These are phyloP conservation scores for Aciculoconidium aculeatum DNA, from an alignment of 805 yeast genomes.

Conservation along the genomic window DNA sequence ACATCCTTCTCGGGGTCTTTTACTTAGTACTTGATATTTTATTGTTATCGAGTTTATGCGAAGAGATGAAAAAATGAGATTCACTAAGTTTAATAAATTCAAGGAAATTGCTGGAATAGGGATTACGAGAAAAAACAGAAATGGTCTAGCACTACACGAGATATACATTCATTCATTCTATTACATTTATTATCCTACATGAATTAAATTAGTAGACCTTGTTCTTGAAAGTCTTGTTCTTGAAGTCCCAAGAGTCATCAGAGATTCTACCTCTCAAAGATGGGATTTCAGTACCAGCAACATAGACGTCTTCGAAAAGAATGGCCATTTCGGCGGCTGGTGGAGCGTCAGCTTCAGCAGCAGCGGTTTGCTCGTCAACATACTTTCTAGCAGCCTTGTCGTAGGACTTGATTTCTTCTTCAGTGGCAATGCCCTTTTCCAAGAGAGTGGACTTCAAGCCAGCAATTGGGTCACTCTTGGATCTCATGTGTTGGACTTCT, in stretches of 20 bases:
- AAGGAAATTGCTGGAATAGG: not conserved
- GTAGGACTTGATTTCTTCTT: constrained; percentile 88
- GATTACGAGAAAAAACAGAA: not conserved
- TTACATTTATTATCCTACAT: too few species aligned
- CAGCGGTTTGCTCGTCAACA: constrained; percentile 90
- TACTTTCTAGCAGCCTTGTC: constrained; percentile 95
- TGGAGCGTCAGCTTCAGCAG: constrained; percentile 89
- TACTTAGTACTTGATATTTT: too few species aligned
- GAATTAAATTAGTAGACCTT: constrained; percentile 42
- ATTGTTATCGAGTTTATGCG: too few species aligned
- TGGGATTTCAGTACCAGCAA: constrained; percentile 88
- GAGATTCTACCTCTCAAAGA: constrained; percentile 94
- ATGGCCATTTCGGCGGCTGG: constrained; percentile 95
- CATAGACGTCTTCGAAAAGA: constrained; percentile 94
- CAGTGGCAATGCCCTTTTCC: constrained; percentile 82
- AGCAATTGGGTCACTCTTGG: constrained; percentile 95
- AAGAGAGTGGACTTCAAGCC: constrained; percentile 85
- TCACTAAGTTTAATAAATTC: too few species aligned
- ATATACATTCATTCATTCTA: too few species aligned
- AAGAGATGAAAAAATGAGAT: too few species aligned
- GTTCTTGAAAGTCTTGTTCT: constrained; percentile 41
- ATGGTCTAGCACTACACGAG: not conserved
- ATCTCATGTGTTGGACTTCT: constrained; percentile 99
- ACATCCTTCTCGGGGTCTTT: constrained; percentile 4
- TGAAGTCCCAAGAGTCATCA: constrained; percentile 89